phyloP scores from a whole-genome alignment of 2,329 filamentous ascomycete species.

The Ophiosphaerella korrae region DNA sequence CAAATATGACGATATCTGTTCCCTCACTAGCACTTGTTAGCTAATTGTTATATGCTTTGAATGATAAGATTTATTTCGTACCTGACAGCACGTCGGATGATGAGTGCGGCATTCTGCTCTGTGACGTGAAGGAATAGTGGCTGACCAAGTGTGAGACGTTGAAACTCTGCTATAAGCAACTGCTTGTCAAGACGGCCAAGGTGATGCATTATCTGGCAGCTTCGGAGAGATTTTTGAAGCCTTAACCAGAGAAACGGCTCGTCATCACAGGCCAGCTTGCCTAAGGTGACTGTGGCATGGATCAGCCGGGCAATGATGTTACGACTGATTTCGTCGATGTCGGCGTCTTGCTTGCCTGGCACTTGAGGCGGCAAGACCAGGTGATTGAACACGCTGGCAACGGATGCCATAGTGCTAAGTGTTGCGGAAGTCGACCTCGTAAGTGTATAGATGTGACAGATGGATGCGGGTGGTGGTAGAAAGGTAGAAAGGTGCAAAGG shows the following conservation, averaged over 20 bases:
- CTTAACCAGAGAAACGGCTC: too few relatives aligned
- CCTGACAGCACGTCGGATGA: constrained; percentile 46
- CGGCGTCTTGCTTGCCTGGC: constrained; percentile 42
- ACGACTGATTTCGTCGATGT: constrained; percentile 39
- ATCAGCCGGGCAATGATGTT: constrained; percentile 26
- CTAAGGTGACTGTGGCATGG: constrained; percentile 16
- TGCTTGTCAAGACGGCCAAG: constrained; percentile 29
- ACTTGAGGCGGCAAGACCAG: constrained; percentile 47
- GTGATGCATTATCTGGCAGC: constrained; percentile 19
- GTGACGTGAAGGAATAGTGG: constrained; percentile 53
- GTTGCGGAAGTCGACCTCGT: too few relatives aligned
- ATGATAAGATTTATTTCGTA: constrained; percentile 29
- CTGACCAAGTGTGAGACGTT: constrained; percentile 13
- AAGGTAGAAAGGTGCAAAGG: too few relatives aligned
- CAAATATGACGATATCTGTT: constrained; percentile 53
- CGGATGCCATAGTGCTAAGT: too few relatives aligned
- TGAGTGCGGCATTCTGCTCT: constrained; percentile 57
- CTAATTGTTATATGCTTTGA: too few relatives aligned
- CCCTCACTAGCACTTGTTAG: constrained; percentile 7
- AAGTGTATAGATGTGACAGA: too few relatives aligned
- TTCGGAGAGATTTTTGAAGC: constrained; percentile 16
- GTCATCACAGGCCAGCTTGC: constrained; percentile 3
- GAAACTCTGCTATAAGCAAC: constrained; percentile 25
- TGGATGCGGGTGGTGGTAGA: too few relatives aligned
- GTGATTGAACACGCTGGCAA: constrained; percentile 27